Base-by-base conservation (phyloP, 2,329 filamentous ascomycete genomes). In the Periconia sp. region DNA sequence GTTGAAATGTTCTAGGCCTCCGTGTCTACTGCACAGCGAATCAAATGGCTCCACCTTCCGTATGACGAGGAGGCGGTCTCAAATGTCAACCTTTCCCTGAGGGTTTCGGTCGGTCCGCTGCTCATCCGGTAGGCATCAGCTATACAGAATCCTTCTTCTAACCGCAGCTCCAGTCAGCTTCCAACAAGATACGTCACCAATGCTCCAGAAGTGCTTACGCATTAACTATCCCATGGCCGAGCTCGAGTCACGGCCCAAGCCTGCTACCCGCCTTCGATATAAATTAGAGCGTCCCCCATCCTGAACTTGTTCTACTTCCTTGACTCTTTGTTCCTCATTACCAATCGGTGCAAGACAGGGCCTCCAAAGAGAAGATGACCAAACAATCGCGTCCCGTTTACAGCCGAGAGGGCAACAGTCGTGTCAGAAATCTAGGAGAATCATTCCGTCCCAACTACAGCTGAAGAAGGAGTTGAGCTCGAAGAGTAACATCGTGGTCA, bases 401-500 rank as follows among this genome's bases (percentile, higher is more conserved):
- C n/a, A n/a, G n/a, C n/a, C n/a, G 26, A 25, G 34, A 36, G 26
- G 12, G 18, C 9, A 24, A 24, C 22, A 36, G 13, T 11, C 22
- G 22, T 36, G 19, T 15, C 23, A 22, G 26, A 36, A 36, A 22
- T 36, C 17, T 24, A 22, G n/a, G 4, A 36, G 26, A 36, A 36
- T 36, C 15, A 15, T 24, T 25, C 34, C 26, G 3, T 36, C 22
- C 23, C 17, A 36, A 36, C 23, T 36, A 36, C 19, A 36, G 22
- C 34, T 36, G 22, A 36, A 36, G 34, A 36, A 36, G 22, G 34
- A 36, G 18, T 15, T 36, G 22, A 36, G 34, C 16, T 15, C 15
- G 22, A 36, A 36, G 34, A 36, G 22, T 24, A 36, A 36, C 17
- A 36, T 36, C 16, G 22, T 36, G 22, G 26, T 36, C 22, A 36